Conservation (phyloP, 805 yeast genomes). For the Ogataea zsoltii region DNA sequence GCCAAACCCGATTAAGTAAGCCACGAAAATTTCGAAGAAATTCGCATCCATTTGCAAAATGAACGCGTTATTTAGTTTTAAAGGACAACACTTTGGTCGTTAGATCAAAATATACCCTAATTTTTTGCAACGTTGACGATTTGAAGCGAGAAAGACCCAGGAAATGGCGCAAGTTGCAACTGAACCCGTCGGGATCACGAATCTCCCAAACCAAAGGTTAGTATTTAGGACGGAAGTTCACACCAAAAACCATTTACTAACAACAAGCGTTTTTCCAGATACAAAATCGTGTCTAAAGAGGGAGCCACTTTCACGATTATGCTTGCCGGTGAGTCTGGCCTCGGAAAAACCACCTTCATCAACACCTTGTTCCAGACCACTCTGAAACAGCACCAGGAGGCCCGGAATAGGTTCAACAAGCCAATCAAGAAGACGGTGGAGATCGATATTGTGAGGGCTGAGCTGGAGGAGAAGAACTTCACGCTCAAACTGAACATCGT, state of each 20-base stretch:
- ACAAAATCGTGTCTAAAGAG: constrained; percentile 70
- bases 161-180: constrained; percentile 31
- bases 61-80: too few species aligned
- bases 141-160: neutral
- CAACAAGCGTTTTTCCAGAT: constrained; percentile 37
- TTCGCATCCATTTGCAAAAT: too few species aligned
- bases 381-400: constrained; percentile 59
- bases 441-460: constrained; percentile 76
- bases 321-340: constrained; percentile 90
- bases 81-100: too few species aligned
- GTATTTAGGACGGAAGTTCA: constrained; percentile 20
- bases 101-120: too few species aligned
- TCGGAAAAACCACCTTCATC: constrained; percentile 90
- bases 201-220: constrained; percentile 72
- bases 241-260: constrained; percentile 4
- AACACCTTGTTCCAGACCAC: constrained; percentile 81
- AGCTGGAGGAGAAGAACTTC: constrained; percentile 81
- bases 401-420: constrained; percentile 56
- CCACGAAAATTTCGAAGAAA: too few species aligned
- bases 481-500: constrained; percentile 73
- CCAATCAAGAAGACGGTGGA: constrained; percentile 72
- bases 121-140: too few species aligned
- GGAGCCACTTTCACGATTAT: constrained; percentile 78
- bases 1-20: too few species aligned
- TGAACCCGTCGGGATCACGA: constrained; percentile 69